Base-by-base conservation (phyloP, 73 alveolate genomes). In the Paraurostyla sp. region DNA sequence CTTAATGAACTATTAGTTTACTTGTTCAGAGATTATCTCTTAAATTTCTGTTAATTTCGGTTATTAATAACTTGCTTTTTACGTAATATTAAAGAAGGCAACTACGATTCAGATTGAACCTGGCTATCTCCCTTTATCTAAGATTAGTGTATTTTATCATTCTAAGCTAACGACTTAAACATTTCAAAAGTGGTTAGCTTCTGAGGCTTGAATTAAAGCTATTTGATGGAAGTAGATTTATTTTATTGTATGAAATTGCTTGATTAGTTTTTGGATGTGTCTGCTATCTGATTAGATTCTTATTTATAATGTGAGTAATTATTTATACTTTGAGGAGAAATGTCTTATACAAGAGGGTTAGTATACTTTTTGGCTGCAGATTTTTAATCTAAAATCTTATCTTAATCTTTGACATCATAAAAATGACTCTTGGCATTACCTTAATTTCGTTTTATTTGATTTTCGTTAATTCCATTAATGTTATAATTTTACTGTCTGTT, bases 11-110 rank as follows among this genome's bases (percentile, higher is more conserved):
- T 13, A 52, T 52, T 9, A 9, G 13, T 52, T n/a, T 52, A 20
- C 69, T 52, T 6, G 13, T 45, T 9, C 9, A 45, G 57, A 13
- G 57, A 18, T 9, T 18, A 13, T 13, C 57, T 45, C 9, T 6
- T n/a, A 20, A 18, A 18, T 52, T 52, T 52, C 69, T 52, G 69
- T 52, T 52, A 52, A 52, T 52, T 52, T 52, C 69, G 69, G 69
- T 52, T 52, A 20, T 13, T 52, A 18, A 52, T 4, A 52, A 18
- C 69, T n/a, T n/a, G n/a, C n/a, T 52, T 52, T 52, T 52, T 52
- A 9, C 7, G 4, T 20, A 35, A 13, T 52, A 52, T 52, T 35
- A 52, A 20, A 13, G 69, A 52, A 13, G 69, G 69, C 23, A 52
- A n/a, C 11, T 6, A 18, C 7, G 11, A 13, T 52, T 52, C 69